Evolutionary conservation across 1,284 basidiomycete species (phyloP).

Genomic region (Heterobasidion annosum): DNA sequence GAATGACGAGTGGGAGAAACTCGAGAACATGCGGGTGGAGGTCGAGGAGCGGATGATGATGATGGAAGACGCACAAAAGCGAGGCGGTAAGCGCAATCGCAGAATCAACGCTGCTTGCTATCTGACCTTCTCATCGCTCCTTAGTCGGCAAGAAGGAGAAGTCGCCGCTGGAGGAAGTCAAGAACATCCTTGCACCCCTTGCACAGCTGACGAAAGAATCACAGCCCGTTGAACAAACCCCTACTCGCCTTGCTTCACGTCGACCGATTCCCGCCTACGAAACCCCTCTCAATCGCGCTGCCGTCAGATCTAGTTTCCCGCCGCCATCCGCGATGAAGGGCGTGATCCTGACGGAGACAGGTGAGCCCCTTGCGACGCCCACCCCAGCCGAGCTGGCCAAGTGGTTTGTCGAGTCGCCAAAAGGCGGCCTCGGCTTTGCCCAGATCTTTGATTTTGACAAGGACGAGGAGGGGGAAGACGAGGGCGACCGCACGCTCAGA

Average conservation of each 20-base stretch:
- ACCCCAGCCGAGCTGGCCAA: slow-evolving; percentile 52
- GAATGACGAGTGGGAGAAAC: slow-evolving; percentile 37
- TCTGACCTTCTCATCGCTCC: not conserved
- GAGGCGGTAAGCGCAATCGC: slow-evolving; percentile 19
- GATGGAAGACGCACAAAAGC: slow-evolving; percentile 28
- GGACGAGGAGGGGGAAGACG: slow-evolving; percentile 22
- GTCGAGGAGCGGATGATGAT: slow-evolving; percentile 35
- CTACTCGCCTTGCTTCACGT: slow-evolving; percentile 18
- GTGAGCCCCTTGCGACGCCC: slow-evolving; percentile 61
- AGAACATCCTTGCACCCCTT: slow-evolving; percentile 53
- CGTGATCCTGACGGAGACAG: slow-evolving; percentile 66
- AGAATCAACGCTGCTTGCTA: not conserved
- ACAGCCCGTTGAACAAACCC: slow-evolving; percentile 12
- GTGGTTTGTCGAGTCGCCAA: slow-evolving; percentile 56
- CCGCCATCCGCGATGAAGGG: slow-evolving; percentile 73
- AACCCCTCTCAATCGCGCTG: slow-evolving; percentile 27
- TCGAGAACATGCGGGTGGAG: slow-evolving; percentile 35
- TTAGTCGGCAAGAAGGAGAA: slow-evolving; percentile 38
- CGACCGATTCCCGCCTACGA: slow-evolving; percentile 19
- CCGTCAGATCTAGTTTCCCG: slow-evolving; percentile 15
- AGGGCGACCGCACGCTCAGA: slow-evolving; percentile 13
- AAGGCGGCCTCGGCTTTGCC: slow-evolving; percentile 53
- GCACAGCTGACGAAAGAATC: slow-evolving; percentile 28
- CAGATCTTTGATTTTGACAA: slow-evolving; percentile 62
- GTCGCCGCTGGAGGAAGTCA: slow-evolving; percentile 62